Percentiles rank a stretch among this genome's conserved stretches.
phyloP scores from a whole-genome alignment of 352 stramenopile species.

The Phytophthora palmivora region DNA sequence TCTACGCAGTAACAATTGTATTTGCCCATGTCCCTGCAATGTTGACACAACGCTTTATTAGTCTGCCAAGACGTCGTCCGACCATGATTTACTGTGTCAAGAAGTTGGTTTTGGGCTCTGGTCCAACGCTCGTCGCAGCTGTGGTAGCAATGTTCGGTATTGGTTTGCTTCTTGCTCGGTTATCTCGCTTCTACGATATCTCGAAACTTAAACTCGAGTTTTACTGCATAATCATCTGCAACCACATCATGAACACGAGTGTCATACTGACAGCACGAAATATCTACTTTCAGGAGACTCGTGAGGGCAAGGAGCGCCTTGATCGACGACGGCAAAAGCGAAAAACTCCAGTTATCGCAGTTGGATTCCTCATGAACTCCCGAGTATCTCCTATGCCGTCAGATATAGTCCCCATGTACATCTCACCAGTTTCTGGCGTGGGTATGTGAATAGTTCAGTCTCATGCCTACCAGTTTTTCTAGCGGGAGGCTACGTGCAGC shows the following conservation, averaged over 20 bases:
- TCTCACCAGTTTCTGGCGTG: slow-evolving; percentile 25
- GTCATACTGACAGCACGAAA: slow-evolving; percentile 20
- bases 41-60: slow-evolving; percentile 28
- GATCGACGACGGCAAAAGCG: slow-evolving; percentile 20
- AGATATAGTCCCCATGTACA: slow-evolving; percentile 17
- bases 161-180: slow-evolving; percentile 11
- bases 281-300: slow-evolving; percentile 37
- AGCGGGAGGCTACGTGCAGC: slow-evolving; percentile 31
- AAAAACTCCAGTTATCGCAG: slow-evolving; percentile 17
- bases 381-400: slow-evolving; percentile 14
- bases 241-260: slow-evolving; percentile 30
- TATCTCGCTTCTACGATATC: slow-evolving; percentile 1
- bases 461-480: slow-evolving; percentile 27
- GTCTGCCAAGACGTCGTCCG: slow-evolving; percentile 11
- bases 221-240: slow-evolving; percentile 32
- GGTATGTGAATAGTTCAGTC: slow-evolving; percentile 15
- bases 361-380: slow-evolving; percentile 11
- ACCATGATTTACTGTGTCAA: slow-evolving; percentile 21
- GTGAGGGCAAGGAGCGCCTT: slow-evolving; percentile 20
- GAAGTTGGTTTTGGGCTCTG: slow-evolving; percentile 11
- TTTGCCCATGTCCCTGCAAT: slow-evolving; percentile 34
- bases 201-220: slow-evolving; percentile 40
- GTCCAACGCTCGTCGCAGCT: not conserved
- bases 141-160: slow-evolving; percentile 23
- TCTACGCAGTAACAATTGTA: slow-evolving; percentile 38